Evolutionary conservation across 108 stramenopile species (phyloP).

Genomic region (Skeletonema marinoi): DNA sequence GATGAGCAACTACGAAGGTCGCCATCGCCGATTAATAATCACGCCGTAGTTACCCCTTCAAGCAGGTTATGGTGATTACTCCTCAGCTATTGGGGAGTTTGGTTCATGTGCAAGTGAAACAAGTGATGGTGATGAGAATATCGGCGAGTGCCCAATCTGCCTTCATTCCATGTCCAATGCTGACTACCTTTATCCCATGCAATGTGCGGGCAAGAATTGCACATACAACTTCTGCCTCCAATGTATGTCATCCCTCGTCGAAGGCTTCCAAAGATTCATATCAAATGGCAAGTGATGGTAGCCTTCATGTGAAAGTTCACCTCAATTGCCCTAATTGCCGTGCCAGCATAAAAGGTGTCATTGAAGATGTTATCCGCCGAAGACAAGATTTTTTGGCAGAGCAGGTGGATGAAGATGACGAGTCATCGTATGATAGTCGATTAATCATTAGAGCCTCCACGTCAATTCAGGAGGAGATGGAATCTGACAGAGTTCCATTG

Average conservation of each 20-base stretch:
- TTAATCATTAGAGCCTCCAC: background rate
- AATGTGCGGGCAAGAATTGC: conserved; percentile 56
- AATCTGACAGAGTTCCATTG: background rate
- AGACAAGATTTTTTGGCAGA: conserved; percentile 45
- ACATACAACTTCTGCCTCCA: conserved; percentile 73
- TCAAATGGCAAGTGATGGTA: conserved; percentile 80
- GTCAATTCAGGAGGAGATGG: background rate
- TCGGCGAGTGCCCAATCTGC: conserved; percentile 65
- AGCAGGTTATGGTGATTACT: background rate
- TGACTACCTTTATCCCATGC: conserved; percentile 58
- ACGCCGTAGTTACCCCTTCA: background rate
- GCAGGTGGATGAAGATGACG: background rate
- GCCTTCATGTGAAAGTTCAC: conserved; percentile 72
- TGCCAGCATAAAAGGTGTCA: conserved; percentile 49
- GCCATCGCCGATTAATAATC: background rate
- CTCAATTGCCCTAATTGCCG: conserved; percentile 83
- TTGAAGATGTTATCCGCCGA: conserved; percentile 51
- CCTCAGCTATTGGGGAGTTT: background rate
- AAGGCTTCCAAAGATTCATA: conserved; percentile 63
- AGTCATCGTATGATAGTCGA: background rate
- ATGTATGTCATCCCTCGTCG: conserved; percentile 57
- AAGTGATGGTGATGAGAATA: background rate
- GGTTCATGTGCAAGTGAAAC: background rate
- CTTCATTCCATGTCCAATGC: conserved; percentile 57
- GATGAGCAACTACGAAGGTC: background rate